Conservation (phyloP, 768 basidiomycete species). For the Leccinum disarticulatum region DNA sequence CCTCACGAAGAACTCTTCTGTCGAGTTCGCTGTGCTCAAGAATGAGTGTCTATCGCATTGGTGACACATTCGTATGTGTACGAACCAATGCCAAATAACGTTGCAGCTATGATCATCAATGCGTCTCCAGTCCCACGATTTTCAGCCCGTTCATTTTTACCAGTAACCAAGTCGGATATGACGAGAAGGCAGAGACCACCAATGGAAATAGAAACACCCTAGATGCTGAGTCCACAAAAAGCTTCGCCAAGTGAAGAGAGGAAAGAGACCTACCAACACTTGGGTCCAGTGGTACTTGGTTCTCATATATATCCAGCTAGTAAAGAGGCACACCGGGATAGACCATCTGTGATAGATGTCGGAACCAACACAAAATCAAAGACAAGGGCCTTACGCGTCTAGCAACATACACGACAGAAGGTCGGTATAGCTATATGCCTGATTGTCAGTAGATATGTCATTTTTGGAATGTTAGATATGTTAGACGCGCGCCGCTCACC, state of each 20-base stretch:
- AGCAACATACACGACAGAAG: conserved; percentile 90
- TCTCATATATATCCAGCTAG: conserved; percentile 79
- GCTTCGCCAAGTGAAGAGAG: background rate
- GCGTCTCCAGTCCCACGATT: conserved; percentile 72
- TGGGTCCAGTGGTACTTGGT: conserved; percentile 83
- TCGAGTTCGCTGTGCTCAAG: conserved; percentile 65
- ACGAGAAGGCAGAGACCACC: conserved; percentile 77
- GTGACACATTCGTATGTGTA: conserved; percentile 11
- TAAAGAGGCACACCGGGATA: conserved; percentile 80
- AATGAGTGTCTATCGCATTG: conserved; percentile 1
- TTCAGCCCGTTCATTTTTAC: conserved; percentile 68
- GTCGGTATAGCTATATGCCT: conserved; percentile 84
- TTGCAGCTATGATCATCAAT: conserved; percentile 84
- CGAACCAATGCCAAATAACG: conserved; percentile 81
- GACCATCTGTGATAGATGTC: conserved; percentile 59
- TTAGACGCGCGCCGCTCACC: conserved; percentile 31
- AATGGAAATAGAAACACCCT: conserved; percentile 74
- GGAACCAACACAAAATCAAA: background rate
- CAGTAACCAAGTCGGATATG: conserved; percentile 69
- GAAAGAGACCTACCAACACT: conserved; percentile 49
- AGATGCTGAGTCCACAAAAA: background rate
- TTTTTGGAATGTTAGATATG: background rate
- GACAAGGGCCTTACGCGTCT: conserved; percentile 56
- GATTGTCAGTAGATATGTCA: background rate
- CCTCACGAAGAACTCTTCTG: conserved; percentile 85